Percentiles rank a stretch among this genome's conserved stretches.
Conservation (phyloP, 345 rosid species). For the Eucalyptus pauciflora region DNA sequence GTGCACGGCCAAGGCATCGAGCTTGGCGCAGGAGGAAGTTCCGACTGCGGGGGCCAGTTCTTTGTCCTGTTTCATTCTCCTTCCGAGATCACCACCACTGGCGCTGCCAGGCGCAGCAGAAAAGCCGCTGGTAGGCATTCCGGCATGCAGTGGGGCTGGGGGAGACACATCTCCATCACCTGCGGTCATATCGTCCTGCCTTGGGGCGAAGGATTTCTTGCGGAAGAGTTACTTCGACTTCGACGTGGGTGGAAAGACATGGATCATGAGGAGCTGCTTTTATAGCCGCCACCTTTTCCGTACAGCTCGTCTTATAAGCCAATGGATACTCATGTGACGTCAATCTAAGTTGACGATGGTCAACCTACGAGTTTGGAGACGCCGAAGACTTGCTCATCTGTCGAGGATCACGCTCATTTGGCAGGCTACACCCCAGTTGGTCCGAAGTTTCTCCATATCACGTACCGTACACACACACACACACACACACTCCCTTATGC, state of each 20-base stretch:
- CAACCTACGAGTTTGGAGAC: fast-evolving
- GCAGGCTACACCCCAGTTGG: not conserved
- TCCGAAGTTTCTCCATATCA: not conserved
- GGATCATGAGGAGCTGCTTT: not conserved
- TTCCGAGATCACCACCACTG: not conserved
- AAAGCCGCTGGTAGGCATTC: not conserved
- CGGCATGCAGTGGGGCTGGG: not conserved
- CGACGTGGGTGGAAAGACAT: not conserved
- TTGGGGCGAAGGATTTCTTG: not conserved
- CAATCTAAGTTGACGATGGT: not conserved
- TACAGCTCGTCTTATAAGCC: no score
- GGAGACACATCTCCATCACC: not conserved
- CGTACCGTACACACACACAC: no score
- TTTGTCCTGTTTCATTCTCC: not conserved
- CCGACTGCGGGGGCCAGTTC: not conserved
- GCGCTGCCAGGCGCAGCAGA: not conserved
- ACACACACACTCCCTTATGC: not conserved
- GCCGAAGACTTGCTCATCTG: not conserved
- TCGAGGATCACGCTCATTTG: not conserved
- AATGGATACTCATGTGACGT: fast-evolving
- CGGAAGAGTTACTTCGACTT: not conserved
- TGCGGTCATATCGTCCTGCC: not conserved
- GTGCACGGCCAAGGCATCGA: not conserved
- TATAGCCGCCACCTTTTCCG: not conserved
- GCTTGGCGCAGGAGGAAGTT: not conserved